Evolutionary conservation across 176 grass and related monocot genomes (phyloP).

Genomic region (Miscanthus lutarioriparius): DNA sequence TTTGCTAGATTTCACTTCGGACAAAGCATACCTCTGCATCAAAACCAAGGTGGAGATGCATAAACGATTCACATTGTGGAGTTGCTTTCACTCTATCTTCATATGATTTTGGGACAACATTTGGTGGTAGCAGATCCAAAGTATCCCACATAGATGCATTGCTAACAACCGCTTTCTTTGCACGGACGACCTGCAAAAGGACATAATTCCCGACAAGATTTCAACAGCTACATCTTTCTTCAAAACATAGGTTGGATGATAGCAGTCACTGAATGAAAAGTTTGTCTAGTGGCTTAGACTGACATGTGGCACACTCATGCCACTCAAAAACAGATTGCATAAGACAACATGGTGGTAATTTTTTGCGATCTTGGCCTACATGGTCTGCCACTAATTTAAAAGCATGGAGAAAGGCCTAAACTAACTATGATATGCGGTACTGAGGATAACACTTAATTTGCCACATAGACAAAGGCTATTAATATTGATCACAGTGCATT

Average conservation of each 20-base stretch:
- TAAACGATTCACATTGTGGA: conserved; percentile 92
- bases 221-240: conserved; percentile 29
- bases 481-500: background rate
- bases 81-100: conserved; percentile 70
- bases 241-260: conserved; percentile 32
- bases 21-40: conserved; percentile 53
- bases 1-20: conserved; percentile 13
- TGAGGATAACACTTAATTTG: conserved; percentile 11
- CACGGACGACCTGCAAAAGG: conserved; percentile 68
- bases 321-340: conserved; percentile 27
- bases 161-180: conserved; percentile 91
- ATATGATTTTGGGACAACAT: conserved; percentile 71
- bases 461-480: conserved; percentile 6
- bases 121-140: conserved; percentile 67
- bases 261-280: conserved; percentile 12
- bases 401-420: conserved; percentile 27
- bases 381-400: conserved; percentile 56
- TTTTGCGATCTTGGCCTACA: conserved; percentile 33
- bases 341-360: conserved; percentile 25
- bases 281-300: conserved; percentile 31
- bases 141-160: conserved; percentile 98
- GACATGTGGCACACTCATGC: conserved; percentile 32
- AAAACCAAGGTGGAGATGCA: conserved; percentile 95
- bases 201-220: conserved; percentile 32
- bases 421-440: conserved; percentile 26